These are phyloP conservation scores for Capsella rubella DNA, from an alignment of 441 rosid genomes.

Conservation along the genomic window DNA sequence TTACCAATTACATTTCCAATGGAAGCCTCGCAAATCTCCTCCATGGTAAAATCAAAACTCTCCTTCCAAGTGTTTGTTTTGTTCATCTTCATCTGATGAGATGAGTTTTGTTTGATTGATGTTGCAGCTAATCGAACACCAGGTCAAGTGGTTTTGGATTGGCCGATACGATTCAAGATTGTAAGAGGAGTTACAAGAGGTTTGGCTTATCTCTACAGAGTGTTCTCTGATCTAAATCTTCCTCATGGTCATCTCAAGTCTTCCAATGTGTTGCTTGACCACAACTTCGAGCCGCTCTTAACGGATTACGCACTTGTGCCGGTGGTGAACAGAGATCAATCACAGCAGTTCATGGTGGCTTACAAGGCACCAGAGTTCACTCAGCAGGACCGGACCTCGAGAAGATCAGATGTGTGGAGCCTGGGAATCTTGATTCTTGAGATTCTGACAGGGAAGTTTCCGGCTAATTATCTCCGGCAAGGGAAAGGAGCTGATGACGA, in stretches of 20 bases:
- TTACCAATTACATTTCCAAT: conserved; percentile 65
- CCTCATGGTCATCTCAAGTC: conserved; percentile 93
- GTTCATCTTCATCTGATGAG: conserved; percentile 8
- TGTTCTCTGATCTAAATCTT: conserved; percentile 54
- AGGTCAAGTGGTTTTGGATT: conserved; percentile 59
- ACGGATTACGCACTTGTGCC: conserved; percentile 73
- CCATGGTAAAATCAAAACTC: conserved; percentile 55
- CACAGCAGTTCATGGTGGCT: conserved; percentile 73
- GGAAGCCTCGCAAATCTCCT: conserved; percentile 87
- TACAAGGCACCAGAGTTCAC: conserved; percentile 84
- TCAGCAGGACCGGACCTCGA: conserved; percentile 52
- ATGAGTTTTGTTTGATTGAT: conserved; percentile 14
- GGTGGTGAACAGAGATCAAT: conserved; percentile 65
- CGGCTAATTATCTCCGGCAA: conserved; percentile 69
- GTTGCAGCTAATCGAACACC: conserved; percentile 56
- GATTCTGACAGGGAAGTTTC: conserved; percentile 79
- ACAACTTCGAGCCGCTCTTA: conserved; percentile 57
- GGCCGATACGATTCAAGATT: conserved; percentile 79
- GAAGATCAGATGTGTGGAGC: conserved; percentile 89
- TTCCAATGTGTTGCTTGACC: conserved; percentile 77
- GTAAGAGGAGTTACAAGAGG: conserved; percentile 83
- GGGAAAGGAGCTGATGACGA: conserved; percentile 65
- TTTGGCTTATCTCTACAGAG: conserved; percentile 64
- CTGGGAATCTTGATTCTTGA: conserved; percentile 84
- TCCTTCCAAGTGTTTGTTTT: not conserved